Base-by-base conservation (phyloP, 2,329 filamentous ascomycete species). In the Balansia obtecta region DNA sequence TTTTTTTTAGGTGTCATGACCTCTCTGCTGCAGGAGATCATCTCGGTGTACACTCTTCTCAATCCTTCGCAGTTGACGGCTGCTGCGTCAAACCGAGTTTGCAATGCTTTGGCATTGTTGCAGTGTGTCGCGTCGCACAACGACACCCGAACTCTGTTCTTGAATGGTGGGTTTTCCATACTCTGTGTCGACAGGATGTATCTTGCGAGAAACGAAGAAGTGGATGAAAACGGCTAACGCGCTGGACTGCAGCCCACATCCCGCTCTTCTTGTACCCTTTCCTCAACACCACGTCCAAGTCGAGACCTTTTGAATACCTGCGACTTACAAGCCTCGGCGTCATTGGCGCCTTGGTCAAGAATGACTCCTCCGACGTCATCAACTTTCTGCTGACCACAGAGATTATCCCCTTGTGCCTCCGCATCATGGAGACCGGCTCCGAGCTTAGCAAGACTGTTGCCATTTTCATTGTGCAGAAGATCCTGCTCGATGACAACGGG, bases 381-480 rank as follows among this genome's bases (percentile, higher is more conserved):
- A 97, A 97, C 73, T 98, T 98, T 66, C 83, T 98, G 49, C 77
- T 98, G 46, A 97, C 93, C 1, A 98, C 93, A 32, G 93, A 98
- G 70, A 98, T 98, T 58, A 98, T 98, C 52, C 93, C 93, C 10
- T 80, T 98, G 12, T 98, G 93, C 67, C 82, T 98, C 43, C 84
- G 93, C 54, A 98, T 98, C 63, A 98, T 98, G 93, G 93, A 98
- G 73, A 98, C 93, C 0, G 93, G 93, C 46, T 96, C 90, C 0
- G 93, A 98, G 69, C 78, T 98, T 53, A 96, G 89, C 75, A 98
- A 98, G 75, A 98, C 93, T 0, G 93, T 98, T 13, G 93, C 93
- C 52, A 98, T 98, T 61, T 98, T 98, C 73, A 98, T 98, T 61
- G 93, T 98, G 16, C 93, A 98, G 70, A 98, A 98, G 76, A 98